Conservation (phyloP, 495 filamentous ascomycete genomes). For the Barbatosphaeria neglecta region DNA sequence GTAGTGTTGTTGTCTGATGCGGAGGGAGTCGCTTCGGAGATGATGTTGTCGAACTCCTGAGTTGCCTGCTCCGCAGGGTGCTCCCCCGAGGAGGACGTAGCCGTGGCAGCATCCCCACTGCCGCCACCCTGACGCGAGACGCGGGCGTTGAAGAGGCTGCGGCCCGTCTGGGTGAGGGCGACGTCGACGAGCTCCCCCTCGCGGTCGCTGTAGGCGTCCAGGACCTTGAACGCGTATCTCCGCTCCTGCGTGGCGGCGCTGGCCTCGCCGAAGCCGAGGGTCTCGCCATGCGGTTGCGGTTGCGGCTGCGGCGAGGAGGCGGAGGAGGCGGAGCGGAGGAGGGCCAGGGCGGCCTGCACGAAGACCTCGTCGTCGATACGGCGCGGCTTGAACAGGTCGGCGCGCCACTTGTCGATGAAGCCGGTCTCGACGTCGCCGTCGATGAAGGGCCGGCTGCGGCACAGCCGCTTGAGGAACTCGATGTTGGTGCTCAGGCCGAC, state of each 20-base stretch:
- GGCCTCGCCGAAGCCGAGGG: slow-evolving; percentile 42
- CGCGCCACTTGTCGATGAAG: slow-evolving; percentile 79
- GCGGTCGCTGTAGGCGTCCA: slow-evolving; percentile 26
- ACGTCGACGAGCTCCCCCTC: slow-evolving; percentile 42
- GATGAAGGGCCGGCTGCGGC: slow-evolving; percentile 69
- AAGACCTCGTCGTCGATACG: slow-evolving; percentile 52
- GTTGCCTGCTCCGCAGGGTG: too few species aligned
- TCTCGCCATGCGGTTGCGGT: slow-evolving; percentile 37
- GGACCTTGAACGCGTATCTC: slow-evolving; percentile 44
- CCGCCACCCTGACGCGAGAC: slow-evolving; percentile 37
- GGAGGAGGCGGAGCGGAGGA: slow-evolving; percentile 31
- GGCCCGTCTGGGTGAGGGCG: slow-evolving; percentile 50
- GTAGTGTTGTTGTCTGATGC: too few species aligned
- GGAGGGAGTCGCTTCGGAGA: slow-evolving; percentile 19
- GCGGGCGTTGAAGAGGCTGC: slow-evolving; percentile 50
- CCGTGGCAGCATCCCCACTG: not conserved
- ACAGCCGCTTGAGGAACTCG: slow-evolving; percentile 84
- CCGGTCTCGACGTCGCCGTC: slow-evolving; percentile 88
- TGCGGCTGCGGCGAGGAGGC: too few species aligned
- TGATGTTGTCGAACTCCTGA: slow-evolving; percentile 29
- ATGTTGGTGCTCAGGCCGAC: slow-evolving; percentile 92
- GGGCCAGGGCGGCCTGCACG: slow-evolving; percentile 71
- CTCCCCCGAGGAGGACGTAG: not conserved
- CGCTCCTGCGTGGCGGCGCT: slow-evolving; percentile 22
- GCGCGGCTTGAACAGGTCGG: slow-evolving; percentile 54